Evolutionary conservation across 768 basidiomycete species (phyloP).

Genomic region (Phlebiopsis flavidoalba): DNA sequence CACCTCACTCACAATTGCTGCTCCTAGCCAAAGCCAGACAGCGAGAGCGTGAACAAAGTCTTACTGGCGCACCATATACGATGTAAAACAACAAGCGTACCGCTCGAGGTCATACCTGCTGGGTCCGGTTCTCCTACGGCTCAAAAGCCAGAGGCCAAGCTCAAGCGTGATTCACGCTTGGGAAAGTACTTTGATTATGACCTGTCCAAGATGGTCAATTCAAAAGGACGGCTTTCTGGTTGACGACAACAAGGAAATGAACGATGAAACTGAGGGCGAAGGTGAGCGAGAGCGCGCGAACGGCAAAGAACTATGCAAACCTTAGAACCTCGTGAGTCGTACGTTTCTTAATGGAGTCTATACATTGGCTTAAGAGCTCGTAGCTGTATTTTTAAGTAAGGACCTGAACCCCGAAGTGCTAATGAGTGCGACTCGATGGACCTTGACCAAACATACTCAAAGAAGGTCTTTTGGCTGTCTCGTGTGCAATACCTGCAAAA

Average conservation of each 20-base stretch:
- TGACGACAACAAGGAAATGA: slow-evolving; percentile 79
- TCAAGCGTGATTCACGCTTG: slow-evolving; percentile 71
- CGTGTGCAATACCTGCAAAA: slow-evolving; percentile 89
- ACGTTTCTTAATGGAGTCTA: not conserved
- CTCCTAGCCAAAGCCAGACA: slow-evolving; percentile 70
- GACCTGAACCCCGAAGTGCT: slow-evolving; percentile 78
- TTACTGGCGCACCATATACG: slow-evolving; percentile 39
- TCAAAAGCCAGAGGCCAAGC: slow-evolving; percentile 40
- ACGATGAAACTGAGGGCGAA: slow-evolving; percentile 70
- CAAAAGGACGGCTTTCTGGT: slow-evolving; percentile 93
- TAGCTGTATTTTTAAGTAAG: slow-evolving; percentile 78
- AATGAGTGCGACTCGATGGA: slow-evolving; percentile 82
- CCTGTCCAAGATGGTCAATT: slow-evolving; percentile 93
- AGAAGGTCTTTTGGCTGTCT: slow-evolving; percentile 78
- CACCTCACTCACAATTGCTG: not conserved
- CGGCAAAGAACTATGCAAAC: slow-evolving; percentile 71
- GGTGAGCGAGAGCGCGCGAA: slow-evolving; percentile 77
- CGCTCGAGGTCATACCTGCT: slow-evolving; percentile 53
- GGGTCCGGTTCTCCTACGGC: slow-evolving; percentile 57
- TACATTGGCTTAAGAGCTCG: not conserved
- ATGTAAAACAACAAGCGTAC: slow-evolving; percentile 79
- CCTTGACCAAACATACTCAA: slow-evolving; percentile 78
- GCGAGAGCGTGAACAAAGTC: slow-evolving; percentile 55
- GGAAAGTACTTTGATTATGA: slow-evolving; percentile 98
- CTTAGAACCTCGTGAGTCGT: slow-evolving; percentile 61